A percentile compares a stretch with the other conserved stretches of the same genome.
Conservation (phyloP, 176 grass and related monocot genomes). For the Carex pumila region DNA sequence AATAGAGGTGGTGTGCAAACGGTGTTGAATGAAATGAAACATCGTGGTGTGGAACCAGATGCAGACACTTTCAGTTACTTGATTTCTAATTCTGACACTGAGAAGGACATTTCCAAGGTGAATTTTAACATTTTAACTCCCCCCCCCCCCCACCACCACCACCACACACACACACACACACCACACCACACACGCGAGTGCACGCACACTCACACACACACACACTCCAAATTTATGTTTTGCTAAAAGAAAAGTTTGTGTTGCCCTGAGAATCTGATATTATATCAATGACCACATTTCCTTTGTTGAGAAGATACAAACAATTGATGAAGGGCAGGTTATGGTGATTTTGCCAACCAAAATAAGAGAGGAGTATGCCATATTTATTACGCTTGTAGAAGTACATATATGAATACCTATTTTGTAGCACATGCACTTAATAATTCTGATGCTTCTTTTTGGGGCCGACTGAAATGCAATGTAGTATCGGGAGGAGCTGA, state of each 20-base stretch:
- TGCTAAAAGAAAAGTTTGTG: neutral
- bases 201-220: too few relatives aligned
- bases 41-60: constrained; percentile 75
- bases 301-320: neutral
- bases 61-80: constrained; percentile 86
- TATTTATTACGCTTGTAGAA: neutral
- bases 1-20: constrained; percentile 50
- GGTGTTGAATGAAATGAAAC: constrained; percentile 64
- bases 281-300: neutral
- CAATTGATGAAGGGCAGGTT: neutral
- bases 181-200: neutral
- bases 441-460: neutral
- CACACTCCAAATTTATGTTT: neutral
- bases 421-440: neutral
- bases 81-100: constrained; percentile 65
- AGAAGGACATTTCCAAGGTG: constrained; percentile 79
- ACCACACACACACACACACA: neutral
- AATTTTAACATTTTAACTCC: neutral
- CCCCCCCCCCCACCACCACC: neutral
- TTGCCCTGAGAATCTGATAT: neutral
- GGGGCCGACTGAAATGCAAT: constrained; percentile 10
- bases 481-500: constrained; percentile 72
- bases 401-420: neutral
- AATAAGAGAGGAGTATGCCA: neutral
- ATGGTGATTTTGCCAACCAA: neutral